A percentile compares a stretch with the other conserved stretches of the same genome.
phyloP scores from a whole-genome alignment of 2,329 filamentous ascomycete genomes.

The Hortaea sp. region DNA sequence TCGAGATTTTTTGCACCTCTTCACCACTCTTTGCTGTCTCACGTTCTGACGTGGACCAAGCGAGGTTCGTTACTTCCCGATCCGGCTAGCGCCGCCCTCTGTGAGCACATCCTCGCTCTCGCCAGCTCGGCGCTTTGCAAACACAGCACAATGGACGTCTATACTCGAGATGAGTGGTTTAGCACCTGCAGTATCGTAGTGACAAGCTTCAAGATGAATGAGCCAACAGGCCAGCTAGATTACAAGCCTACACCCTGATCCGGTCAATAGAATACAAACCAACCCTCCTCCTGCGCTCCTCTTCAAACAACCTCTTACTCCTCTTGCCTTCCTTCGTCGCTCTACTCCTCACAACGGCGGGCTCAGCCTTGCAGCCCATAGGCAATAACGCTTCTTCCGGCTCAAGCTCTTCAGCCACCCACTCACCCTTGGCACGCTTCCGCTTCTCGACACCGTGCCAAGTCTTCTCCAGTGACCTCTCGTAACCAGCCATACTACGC shows the following conservation, averaged over 20 bases:
- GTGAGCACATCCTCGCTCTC: too few species aligned
- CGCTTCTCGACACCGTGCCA: neutral
- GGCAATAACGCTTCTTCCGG: conserved; percentile 48
- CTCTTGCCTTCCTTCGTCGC: conserved; percentile 48
- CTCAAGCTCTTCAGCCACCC: conserved; percentile 28
- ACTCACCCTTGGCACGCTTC: neutral
- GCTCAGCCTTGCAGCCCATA: conserved; percentile 56
- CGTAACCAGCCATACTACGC: neutral
- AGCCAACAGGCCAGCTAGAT: neutral
- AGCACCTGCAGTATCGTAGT: neutral
- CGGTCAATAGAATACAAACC: conserved; percentile 76
- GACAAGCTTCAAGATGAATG: neutral
- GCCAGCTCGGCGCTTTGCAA: too few species aligned
- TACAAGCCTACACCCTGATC: conserved; percentile 36
- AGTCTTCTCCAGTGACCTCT: neutral
- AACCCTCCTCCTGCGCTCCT: conserved; percentile 68
- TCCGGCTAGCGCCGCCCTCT: too few species aligned
- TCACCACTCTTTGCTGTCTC: too few species aligned
- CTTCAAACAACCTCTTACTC: conserved; percentile 57
- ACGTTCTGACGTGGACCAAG: too few species aligned
- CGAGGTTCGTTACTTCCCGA: too few species aligned
- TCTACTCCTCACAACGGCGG: conserved; percentile 5
- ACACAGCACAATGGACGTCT: too few species aligned
- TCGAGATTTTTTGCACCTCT: too few species aligned
- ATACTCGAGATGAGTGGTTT: too few species aligned